A percentile compares a stretch with the other conserved stretches of the same genome.
These are phyloP conservation scores for Acanthamoeba lugdunensis DNA, from an alignment of 208 protist genomes.

Conservation along the genomic window DNA sequence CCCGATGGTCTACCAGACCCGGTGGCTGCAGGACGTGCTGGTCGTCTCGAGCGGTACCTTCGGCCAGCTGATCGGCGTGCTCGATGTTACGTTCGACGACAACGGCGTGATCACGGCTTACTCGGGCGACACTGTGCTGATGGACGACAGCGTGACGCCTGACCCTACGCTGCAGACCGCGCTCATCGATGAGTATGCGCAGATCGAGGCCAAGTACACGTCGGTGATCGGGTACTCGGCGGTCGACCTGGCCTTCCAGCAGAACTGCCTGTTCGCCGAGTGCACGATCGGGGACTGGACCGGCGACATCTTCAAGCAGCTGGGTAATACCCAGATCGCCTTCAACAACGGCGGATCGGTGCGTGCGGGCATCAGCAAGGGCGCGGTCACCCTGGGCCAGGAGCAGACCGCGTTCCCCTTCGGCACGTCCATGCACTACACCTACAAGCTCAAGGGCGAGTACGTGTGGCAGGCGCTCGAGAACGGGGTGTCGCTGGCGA, in stretches of 20 bases:
- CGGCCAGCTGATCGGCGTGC: slow-evolving; percentile 30
- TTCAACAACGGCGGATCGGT: slow-evolving; percentile 35
- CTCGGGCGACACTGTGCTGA: neutral
- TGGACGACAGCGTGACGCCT: neutral
- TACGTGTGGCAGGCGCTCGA: slow-evolving; percentile 61
- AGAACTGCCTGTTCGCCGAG: slow-evolving; percentile 27
- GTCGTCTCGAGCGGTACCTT: slow-evolving; percentile 20
- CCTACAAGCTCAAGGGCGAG: slow-evolving; percentile 60
- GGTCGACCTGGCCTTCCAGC: slow-evolving; percentile 40
- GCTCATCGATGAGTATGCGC: slow-evolving; percentile 9
- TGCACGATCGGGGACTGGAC: slow-evolving; percentile 65
- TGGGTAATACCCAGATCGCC: slow-evolving; percentile 39
- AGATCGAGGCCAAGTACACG: neutral
- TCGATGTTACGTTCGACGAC: slow-evolving; percentile 54
- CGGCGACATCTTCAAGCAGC: slow-evolving; percentile 21
- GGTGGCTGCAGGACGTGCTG: slow-evolving; percentile 22
- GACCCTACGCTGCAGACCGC: neutral
- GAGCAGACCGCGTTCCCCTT: slow-evolving; percentile 68
- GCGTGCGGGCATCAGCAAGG: slow-evolving; percentile 7
- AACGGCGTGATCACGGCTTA: slow-evolving; percentile 59
- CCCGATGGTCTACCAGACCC: neutral
- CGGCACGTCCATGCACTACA: slow-evolving; percentile 21
- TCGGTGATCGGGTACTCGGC: neutral
- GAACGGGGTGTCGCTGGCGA: slow-evolving; percentile 25
- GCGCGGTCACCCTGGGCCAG: slow-evolving; percentile 27